Base-by-base conservation (phyloP, 495 filamentous ascomycete genomes). In the Filosporella fistucella region DNA sequence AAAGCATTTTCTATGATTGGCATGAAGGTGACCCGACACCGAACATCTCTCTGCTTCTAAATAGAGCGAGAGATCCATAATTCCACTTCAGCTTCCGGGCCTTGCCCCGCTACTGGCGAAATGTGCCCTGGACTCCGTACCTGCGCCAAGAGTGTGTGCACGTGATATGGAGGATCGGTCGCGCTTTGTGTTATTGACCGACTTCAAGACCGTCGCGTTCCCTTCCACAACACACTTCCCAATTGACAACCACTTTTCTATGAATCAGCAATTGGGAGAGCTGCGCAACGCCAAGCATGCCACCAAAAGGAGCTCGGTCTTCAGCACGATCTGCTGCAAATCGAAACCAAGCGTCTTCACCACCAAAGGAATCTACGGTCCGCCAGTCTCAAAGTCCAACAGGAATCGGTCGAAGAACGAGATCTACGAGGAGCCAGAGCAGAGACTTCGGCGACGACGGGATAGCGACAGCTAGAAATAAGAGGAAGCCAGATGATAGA, bases 351-450 rank as follows among this genome's bases (percentile, higher is more conserved):
- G 52, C 66, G 18, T 55, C 57, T 20, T 58, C 61, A n/a, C 54
- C 58, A 11, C 51, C 61, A 24, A 51, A 58, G 45, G 21, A 18
- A 49, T 20, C 41, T 29, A 44, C 21, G 18, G 24, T 22, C 25
- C 47, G 24, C n/a, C 25, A 37, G 38, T 51, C 53, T 24, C 47
- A 52, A 36, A 58, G 43, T 24, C 52, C 50, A n/a, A 39, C 28
- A 8, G n/a, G 28, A 13, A 4, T 43, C 4, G 51, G 44, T n/a
- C 49, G 57, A 13, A 54, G 48, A 4, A 57, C 45, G 2, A 51
- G 54, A 24, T 50, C 47, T 5, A 62, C 65, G 18, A 51, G 68
- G 59, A 72, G 70, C 46, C 60, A 56, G 43, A 73, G 69, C 54
- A 54, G 55, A 18, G 69, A 69, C 12, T 26, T 65, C 10, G 64